Conservation (phyloP, 2,329 filamentous ascomycete species). For the Rutstroemia sp. region DNA sequence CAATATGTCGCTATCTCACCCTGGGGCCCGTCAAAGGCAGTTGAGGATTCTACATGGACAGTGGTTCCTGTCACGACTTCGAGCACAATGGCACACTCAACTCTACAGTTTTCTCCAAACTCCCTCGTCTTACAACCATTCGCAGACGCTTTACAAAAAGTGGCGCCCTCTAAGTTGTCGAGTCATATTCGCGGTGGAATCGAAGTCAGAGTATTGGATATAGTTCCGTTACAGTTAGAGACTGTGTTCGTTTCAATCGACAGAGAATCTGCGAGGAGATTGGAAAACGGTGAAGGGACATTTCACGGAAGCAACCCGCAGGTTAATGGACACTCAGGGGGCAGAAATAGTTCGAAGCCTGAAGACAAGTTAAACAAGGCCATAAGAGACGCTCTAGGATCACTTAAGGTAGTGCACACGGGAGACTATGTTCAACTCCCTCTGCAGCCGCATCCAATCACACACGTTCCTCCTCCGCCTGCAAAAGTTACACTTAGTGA, state of each 20-base stretch:
- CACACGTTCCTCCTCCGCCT: constrained; percentile 74
- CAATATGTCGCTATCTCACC: constrained; percentile 67
- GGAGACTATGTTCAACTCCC: constrained; percentile 75
- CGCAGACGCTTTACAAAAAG: constrained; percentile 61
- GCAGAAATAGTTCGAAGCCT: constrained; percentile 30
- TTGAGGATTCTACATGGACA: constrained; percentile 68
- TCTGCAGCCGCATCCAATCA: constrained; percentile 76
- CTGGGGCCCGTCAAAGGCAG: constrained; percentile 53
- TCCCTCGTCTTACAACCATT: constrained; percentile 74
- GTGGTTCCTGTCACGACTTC: constrained; percentile 67
- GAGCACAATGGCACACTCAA: constrained; percentile 62
- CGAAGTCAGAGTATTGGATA: constrained; percentile 77
- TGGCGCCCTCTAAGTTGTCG: constrained; percentile 68
- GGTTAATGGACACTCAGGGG: constrained; percentile 34
- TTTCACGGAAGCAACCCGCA: constrained; percentile 62
- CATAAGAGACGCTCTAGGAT: constrained; percentile 66
- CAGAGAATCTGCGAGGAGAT: constrained; percentile 66
- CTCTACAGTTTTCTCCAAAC: constrained; percentile 68
- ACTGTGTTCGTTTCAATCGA: constrained; percentile 84
- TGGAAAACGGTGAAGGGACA: constrained; percentile 76
- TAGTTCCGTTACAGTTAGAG: constrained; percentile 71
- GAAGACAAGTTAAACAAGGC: constrained; percentile 56
- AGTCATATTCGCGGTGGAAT: constrained; percentile 69
- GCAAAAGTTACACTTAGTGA: constrained; percentile 91
- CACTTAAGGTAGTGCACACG: constrained; percentile 69